These are phyloP conservation scores for Rubia peregrina DNA, from an alignment of 305 asterid genomes.

Conservation along the genomic window DNA sequence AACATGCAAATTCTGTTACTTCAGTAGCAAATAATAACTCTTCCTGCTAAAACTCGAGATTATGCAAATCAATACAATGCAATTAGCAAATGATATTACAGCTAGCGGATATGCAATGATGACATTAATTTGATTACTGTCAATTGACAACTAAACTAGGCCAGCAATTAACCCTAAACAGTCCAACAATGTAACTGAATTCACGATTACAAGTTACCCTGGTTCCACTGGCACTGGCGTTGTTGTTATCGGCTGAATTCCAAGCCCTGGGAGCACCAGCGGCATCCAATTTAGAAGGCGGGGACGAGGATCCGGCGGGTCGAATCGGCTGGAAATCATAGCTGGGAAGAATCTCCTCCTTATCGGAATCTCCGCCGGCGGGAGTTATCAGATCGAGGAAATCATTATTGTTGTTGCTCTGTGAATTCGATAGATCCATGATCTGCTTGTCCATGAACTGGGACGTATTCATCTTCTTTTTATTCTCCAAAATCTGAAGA, in stretches of 20 bases:
- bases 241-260: constrained; percentile 62
- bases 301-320: constrained; percentile 34
- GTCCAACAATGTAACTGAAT: not conserved
- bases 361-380: constrained; percentile 14
- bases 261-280: constrained; percentile 47
- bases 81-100: not conserved
- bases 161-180: not conserved
- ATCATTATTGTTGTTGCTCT: constrained; percentile 31
- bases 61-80: not conserved
- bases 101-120: not conserved
- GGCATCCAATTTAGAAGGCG: constrained; percentile 39
- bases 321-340: constrained; percentile 43
- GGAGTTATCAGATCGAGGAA: constrained; percentile 66
- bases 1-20: not conserved
- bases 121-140: not conserved
- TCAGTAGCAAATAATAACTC: not conserved
- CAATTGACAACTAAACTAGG: not conserved
- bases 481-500: not conserved
- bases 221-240: constrained; percentile 34
- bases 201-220: constrained; percentile 35
- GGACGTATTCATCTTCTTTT: constrained; percentile 52
- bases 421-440: constrained; percentile 89
- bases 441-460: constrained; percentile 93
- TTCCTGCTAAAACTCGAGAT: not conserved
- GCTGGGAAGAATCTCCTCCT: constrained; percentile 36